phyloP scores from a whole-genome alignment of 495 filamentous ascomycete species.

The Coniosporium apollinis region DNA sequence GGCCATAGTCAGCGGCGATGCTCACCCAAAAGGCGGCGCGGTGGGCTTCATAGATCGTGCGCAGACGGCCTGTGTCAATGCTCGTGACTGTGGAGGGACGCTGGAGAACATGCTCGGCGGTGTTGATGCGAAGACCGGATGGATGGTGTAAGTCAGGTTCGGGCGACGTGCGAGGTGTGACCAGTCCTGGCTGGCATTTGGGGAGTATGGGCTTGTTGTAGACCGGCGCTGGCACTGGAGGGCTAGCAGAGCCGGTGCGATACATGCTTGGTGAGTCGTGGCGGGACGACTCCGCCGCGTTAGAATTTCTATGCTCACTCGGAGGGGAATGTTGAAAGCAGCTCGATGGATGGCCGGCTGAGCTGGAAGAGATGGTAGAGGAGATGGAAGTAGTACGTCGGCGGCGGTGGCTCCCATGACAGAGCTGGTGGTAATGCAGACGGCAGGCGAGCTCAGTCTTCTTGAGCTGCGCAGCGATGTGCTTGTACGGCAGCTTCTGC shows the following conservation, averaged over 20 bases:
- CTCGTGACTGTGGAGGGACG: no score
- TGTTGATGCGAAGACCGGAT: constrained; percentile 33
- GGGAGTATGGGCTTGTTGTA: constrained; percentile 5
- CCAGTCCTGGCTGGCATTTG: constrained; percentile 2
- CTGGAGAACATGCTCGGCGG: constrained; percentile 19
- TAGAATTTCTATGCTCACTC: no score
- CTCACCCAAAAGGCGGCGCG: constrained; percentile 54
- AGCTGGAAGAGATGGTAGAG: constrained; percentile 23
- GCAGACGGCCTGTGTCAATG: constrained; percentile 51
- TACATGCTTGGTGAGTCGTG: constrained; percentile 16
- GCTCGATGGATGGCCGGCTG: no score
- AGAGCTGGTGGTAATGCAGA: constrained; percentile 69
- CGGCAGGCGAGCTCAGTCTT: constrained; percentile 78
- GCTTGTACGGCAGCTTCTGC: constrained; percentile 81
- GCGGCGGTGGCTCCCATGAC: constrained; percentile 60
- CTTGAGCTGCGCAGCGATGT: constrained; percentile 66
- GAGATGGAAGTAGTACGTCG: constrained; percentile 48
- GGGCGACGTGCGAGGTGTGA: constrained; percentile 2
- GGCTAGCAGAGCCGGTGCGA: no score
- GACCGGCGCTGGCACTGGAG: not conserved
- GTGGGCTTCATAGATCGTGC: constrained; percentile 50
- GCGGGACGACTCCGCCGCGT: constrained; percentile 15
- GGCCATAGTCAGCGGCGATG: constrained; percentile 53
- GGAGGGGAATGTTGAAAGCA: constrained; percentile 11
- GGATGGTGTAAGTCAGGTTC: constrained; percentile 1